Evolutionary conservation across 1,284 basidiomycete species (phyloP).

Genomic region (Blastosporella zonata): DNA sequence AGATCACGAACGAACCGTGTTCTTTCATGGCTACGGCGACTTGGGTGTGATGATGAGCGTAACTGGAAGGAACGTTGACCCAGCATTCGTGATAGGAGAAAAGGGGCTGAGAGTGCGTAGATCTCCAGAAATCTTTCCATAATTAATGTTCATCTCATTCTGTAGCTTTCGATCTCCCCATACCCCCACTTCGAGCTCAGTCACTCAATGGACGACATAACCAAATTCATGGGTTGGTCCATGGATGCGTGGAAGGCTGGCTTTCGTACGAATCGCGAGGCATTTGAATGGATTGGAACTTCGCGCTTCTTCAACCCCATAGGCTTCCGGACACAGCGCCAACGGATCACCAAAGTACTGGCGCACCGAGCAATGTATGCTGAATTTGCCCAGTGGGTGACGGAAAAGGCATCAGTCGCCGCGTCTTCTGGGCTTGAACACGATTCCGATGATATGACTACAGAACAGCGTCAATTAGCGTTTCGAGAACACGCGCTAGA

Average conservation of each 20-base stretch:
- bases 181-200: constrained; percentile 41
- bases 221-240: constrained; percentile 55
- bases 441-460: constrained; percentile 10
- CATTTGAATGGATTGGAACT: constrained; percentile 55
- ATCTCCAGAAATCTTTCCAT: too few relatives aligned
- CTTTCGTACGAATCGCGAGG: constrained; percentile 48
- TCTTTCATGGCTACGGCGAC: constrained; percentile 65
- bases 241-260: constrained; percentile 48
- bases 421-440: constrained; percentile 6
- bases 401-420: constrained; percentile 17
- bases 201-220: constrained; percentile 43
- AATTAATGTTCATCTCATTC: background rate
- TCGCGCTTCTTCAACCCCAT: constrained; percentile 49
- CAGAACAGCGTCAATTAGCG: constrained; percentile 17
- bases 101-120: constrained; percentile 56
- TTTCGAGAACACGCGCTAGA: constrained; percentile 44
- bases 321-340: constrained; percentile 31
- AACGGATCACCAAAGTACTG: constrained; percentile 40
- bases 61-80: constrained; percentile 46
- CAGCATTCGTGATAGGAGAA: constrained; percentile 38
- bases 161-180: constrained; percentile 39
- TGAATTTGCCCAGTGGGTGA: constrained; percentile 51
- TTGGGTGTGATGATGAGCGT: constrained; percentile 63
- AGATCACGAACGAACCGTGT: constrained; percentile 47
- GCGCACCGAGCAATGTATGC: constrained; percentile 55